phyloP scores from a whole-genome alignment of 2,329 filamentous ascomycete genomes.

The Hypoxylon sp. region DNA sequence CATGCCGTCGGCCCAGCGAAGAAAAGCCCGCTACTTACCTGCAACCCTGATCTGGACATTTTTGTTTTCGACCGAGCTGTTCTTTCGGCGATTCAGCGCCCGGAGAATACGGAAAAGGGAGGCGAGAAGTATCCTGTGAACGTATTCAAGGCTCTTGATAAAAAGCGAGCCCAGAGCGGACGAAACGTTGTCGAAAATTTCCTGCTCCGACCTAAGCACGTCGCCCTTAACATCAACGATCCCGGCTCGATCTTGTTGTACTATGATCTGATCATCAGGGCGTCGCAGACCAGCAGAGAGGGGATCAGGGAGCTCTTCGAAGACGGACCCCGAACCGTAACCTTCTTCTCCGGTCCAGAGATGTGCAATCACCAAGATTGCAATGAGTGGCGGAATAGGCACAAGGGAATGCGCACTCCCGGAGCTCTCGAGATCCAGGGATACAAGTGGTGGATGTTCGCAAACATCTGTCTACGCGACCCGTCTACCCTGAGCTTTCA shows the following conservation, averaged over 20 bases:
- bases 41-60: background rate
- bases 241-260: background rate
- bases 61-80: constrained; percentile 7
- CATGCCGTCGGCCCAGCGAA: background rate
- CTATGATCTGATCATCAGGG: background rate
- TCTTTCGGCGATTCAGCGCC: background rate
- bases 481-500: background rate
- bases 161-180: background rate
- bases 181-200: background rate
- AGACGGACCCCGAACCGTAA: background rate
- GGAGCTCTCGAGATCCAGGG: background rate
- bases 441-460: constrained; percentile 8
- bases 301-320: background rate
- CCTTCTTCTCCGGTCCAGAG: constrained; percentile 6
- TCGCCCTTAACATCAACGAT: constrained; percentile 1
- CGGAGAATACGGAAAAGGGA: background rate
- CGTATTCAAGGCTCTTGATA: background rate
- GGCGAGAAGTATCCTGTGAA: background rate
- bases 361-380: constrained; percentile 7
- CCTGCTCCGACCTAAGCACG: background rate
- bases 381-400: background rate
- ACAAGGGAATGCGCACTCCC: background rate
- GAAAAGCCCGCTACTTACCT: background rate
- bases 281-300: background rate
- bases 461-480: constrained; percentile 1